Conservation (phyloP, 371 early-diverging fungal genomes). For the Thermomucor indicae-seudaticae region DNA sequence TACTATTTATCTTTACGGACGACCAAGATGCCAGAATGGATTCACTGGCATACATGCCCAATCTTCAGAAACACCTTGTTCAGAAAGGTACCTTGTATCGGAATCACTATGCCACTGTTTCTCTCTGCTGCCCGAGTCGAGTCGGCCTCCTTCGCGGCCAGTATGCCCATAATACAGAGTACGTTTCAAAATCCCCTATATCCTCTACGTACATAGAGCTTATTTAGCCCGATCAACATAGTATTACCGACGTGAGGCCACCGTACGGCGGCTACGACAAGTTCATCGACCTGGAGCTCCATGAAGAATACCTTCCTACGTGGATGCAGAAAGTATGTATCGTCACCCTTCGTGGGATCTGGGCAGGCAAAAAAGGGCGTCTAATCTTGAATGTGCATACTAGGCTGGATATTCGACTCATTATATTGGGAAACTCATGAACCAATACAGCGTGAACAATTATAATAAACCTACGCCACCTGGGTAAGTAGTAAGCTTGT, state of each 20-base stretch:
- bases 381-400: too few relatives aligned
- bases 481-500: slow-evolving; percentile 18
- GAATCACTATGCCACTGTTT: slow-evolving; percentile 61
- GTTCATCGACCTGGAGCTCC: slow-evolving; percentile 39
- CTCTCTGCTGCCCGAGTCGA: slow-evolving; percentile 64
- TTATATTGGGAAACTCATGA: slow-evolving; percentile 67
- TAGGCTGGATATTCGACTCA: slow-evolving; percentile 59
- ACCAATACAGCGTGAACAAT: slow-evolving; percentile 41
- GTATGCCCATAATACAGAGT: slow-evolving; percentile 64
- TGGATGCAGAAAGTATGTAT: slow-evolving; percentile 19
- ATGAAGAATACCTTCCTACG: slow-evolving; percentile 44
- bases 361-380: too few relatives aligned
- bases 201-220: background rate
- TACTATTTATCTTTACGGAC: slow-evolving; percentile 60
- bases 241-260: slow-evolving; percentile 46
- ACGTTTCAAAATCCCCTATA: background rate
- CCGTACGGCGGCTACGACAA: slow-evolving; percentile 56
- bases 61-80: slow-evolving; percentile 57
- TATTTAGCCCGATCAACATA: background rate
- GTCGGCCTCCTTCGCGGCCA: slow-evolving; percentile 55
- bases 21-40: slow-evolving; percentile 56
- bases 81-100: slow-evolving; percentile 53
- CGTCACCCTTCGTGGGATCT: too few relatives aligned
- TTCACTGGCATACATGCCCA: slow-evolving; percentile 59
- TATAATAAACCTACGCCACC: slow-evolving; percentile 34